Conservation (phyloP, 2,329 filamentous ascomycete species). For the Pseudogymnoascus sp. region DNA sequence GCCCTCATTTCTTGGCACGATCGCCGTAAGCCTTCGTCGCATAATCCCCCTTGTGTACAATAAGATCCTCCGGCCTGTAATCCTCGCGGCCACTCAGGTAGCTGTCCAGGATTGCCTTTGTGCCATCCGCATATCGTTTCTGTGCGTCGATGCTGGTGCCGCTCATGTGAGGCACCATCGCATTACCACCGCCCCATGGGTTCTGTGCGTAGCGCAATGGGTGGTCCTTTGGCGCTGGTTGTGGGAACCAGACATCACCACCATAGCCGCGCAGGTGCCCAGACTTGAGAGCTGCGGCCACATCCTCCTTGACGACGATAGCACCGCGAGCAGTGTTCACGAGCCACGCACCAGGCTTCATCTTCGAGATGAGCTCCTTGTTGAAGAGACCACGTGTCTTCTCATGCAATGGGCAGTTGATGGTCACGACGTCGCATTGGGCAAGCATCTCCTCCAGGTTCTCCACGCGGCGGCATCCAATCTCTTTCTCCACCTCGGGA, state of each 20-base stretch:
- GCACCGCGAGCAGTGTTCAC: constrained; percentile 98
- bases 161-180: constrained; percentile 98
- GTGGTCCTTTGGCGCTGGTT: constrained; percentile 92
- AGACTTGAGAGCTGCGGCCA: constrained; percentile 82
- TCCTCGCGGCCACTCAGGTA: constrained; percentile 84
- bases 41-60: constrained; percentile 83
- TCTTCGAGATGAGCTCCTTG: constrained; percentile 97
- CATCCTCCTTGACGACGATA: constrained; percentile 98
- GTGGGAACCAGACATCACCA: constrained; percentile 93
- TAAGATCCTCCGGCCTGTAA: constrained; percentile 85
- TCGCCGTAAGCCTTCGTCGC: constrained; percentile 90
- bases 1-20: constrained; percentile 32
- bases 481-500: constrained; percentile 84
- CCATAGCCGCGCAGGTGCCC: constrained; percentile 88
- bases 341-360: constrained; percentile 95
- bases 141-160: constrained; percentile 98
- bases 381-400: constrained; percentile 95
- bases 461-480: constrained; percentile 85
- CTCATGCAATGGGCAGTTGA: constrained; percentile 99
- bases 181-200: constrained; percentile 93
- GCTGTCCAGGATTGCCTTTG: constrained; percentile 81
- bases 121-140: constrained; percentile 79
- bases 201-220: constrained; percentile 86
- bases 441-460: constrained; percentile 85
- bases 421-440: constrained; percentile 95